Conservation (phyloP, 139 green algal species). For the Chlorella vulgaris region DNA sequence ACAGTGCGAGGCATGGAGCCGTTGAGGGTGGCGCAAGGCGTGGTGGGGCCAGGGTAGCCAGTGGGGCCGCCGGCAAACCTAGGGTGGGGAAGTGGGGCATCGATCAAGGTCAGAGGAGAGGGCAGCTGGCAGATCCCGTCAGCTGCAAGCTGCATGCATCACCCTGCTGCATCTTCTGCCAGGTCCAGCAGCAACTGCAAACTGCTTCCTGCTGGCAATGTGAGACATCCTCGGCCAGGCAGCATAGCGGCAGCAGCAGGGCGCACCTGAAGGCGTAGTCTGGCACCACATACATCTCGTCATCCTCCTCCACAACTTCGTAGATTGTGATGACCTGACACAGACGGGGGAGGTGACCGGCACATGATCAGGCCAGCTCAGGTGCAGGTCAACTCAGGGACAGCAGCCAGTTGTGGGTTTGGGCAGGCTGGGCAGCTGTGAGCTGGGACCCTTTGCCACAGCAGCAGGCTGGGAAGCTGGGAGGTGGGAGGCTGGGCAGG, state of each 20-base stretch:
- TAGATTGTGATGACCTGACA: constrained; percentile 66
- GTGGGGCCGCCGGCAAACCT: constrained; percentile 38
- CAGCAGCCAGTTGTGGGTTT: too few relatives aligned
- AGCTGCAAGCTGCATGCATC: too few relatives aligned
- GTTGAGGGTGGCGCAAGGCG: constrained; percentile 27
- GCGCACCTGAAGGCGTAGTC: constrained; percentile 61
- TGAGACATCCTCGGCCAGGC: not conserved
- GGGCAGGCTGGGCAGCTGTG: too few relatives aligned
- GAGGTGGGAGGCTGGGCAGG: too few relatives aligned
- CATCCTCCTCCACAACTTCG: constrained; percentile 48
- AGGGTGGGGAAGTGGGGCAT: not conserved
- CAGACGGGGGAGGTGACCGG: not conserved
- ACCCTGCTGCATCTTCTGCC: not conserved
- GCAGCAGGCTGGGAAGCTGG: too few relatives aligned
- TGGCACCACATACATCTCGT: constrained; percentile 45
- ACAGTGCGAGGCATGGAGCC: constrained; percentile 30
- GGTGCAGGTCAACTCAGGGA: too few relatives aligned
- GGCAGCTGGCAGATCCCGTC: too few relatives aligned
- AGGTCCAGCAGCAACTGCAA: not conserved
- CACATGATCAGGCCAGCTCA: too few relatives aligned
- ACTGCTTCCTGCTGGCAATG: not conserved
- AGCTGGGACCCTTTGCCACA: too few relatives aligned
- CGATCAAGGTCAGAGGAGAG: too few relatives aligned
- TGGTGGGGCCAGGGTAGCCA: constrained; percentile 34
- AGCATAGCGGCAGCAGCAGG: not conserved